phyloP scores from a whole-genome alignment of 495 filamentous ascomycete genomes.

The Xylaria telfairii region DNA sequence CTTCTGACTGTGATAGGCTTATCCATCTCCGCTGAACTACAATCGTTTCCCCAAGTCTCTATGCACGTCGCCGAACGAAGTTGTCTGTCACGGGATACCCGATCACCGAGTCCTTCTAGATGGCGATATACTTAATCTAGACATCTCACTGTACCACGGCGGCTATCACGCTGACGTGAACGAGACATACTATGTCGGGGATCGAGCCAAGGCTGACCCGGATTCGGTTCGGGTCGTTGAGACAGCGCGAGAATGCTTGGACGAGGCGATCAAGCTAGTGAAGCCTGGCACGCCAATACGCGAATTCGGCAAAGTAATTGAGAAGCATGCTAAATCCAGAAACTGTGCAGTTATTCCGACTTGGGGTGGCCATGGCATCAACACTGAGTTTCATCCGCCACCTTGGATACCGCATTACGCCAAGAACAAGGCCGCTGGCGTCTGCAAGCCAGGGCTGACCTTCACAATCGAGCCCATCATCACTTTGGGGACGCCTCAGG shows the following conservation, averaged over 20 bases:
- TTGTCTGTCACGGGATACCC: constrained; percentile 91
- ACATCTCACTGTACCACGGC: constrained; percentile 83
- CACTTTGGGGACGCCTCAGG: constrained; percentile 70
- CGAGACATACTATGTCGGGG: constrained; percentile 89
- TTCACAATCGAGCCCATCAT: constrained; percentile 94
- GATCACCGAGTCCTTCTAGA: constrained; percentile 76
- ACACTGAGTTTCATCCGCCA: constrained; percentile 78
- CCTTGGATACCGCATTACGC: constrained; percentile 86
- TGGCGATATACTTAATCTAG: constrained; percentile 86
- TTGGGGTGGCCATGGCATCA: constrained; percentile 86
- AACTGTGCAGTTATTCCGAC: constrained; percentile 78
- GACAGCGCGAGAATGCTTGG: constrained; percentile 75
- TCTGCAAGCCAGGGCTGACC: constrained; percentile 82
- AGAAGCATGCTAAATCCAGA: constrained; percentile 77
- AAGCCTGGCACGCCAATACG: constrained; percentile 84
- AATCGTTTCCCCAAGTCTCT: constrained; percentile 94
- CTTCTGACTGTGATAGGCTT: constrained; percentile 65
- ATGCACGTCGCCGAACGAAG: constrained; percentile 92
- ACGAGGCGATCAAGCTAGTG: constrained; percentile 77
- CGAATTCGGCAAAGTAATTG: constrained; percentile 81
- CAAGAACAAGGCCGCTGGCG: constrained; percentile 85
- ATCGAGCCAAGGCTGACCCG: constrained; percentile 69
- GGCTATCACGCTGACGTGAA: constrained; percentile 88
- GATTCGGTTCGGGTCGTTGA: constrained; percentile 82
- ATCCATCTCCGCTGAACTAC: constrained; percentile 94